Evolutionary conservation across 192 early-diverging fungal species (phyloP).

Genomic region (Coemansia erecta): DNA sequence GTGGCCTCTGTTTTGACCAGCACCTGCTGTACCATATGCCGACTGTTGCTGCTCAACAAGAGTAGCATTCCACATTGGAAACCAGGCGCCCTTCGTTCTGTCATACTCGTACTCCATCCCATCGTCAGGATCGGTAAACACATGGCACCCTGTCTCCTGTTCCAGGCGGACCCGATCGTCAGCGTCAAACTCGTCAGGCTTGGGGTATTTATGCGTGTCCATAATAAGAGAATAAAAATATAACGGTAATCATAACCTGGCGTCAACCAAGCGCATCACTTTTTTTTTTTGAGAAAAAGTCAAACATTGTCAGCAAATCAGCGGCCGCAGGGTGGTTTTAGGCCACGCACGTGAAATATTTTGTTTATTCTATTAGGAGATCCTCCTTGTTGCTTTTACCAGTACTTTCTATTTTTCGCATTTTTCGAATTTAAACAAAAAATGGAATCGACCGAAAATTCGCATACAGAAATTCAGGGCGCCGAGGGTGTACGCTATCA

Average conservation of each 20-base stretch:
- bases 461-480: constrained; percentile 1
- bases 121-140: constrained; percentile 70
- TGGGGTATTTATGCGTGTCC: constrained; percentile 33
- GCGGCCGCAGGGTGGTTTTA: neutral
- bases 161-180: constrained; percentile 62
- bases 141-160: constrained; percentile 74
- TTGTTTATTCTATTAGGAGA: too few relatives aligned
- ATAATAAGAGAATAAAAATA: neutral
- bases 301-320: neutral
- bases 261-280: too few relatives aligned
- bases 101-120: constrained; percentile 85
- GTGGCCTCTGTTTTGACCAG: constrained; percentile 4
- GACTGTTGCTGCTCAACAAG: constrained; percentile 50
- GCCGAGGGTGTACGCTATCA: constrained; percentile 46
- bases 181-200: constrained; percentile 44
- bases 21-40: constrained; percentile 27
- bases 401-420: neutral
- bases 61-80: constrained; percentile 67
- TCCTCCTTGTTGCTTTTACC: too few relatives aligned
- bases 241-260: neutral
- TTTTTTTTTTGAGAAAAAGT: neutral
- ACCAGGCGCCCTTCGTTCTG: constrained; percentile 78
- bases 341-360: too few relatives aligned
- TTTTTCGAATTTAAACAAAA: too few relatives aligned
- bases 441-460: neutral